phyloP scores from a whole-genome alignment of 805 yeast genomes.

The Ogataea neopini region DNA sequence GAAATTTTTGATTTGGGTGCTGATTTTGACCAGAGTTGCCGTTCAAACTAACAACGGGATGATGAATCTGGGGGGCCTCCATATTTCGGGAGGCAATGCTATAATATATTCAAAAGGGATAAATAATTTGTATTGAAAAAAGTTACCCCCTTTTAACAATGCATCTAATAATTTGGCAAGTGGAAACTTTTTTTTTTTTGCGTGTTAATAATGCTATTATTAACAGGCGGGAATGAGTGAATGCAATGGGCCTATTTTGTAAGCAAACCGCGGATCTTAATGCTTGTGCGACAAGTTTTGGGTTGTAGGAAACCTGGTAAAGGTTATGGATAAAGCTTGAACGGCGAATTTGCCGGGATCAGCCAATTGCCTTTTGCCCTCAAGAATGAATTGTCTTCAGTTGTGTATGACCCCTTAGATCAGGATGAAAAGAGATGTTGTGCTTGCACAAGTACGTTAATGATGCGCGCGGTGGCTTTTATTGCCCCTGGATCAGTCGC shows the following conservation, averaged over 20 bases:
- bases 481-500: background rate
- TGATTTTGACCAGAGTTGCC: background rate
- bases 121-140: background rate
- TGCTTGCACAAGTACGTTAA: background rate
- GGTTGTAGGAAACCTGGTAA: background rate
- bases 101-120: background rate
- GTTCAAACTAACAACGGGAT: background rate
- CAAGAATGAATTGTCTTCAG: background rate
- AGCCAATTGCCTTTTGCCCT: constrained; percentile 1
- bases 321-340: background rate
- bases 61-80: constrained; percentile 20
- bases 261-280: background rate
- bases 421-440: too few species aligned
- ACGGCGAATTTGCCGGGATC: background rate
- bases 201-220: background rate
- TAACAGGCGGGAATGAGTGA: constrained; percentile 1
- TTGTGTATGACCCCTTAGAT: background rate
- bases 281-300: background rate
- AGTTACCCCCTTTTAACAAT: background rate
- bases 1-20: constrained; percentile 1
- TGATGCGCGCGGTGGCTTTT: background rate
- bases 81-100: constrained; percentile 2
- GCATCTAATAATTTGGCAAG: background rate
- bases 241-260: background rate
- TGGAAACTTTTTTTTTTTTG: background rate